A percentile compares a stretch with the other conserved stretches of the same genome.
Evolutionary conservation across 176 grass and related monocot species (phyloP).

Genomic region (Carex parvula): DNA sequence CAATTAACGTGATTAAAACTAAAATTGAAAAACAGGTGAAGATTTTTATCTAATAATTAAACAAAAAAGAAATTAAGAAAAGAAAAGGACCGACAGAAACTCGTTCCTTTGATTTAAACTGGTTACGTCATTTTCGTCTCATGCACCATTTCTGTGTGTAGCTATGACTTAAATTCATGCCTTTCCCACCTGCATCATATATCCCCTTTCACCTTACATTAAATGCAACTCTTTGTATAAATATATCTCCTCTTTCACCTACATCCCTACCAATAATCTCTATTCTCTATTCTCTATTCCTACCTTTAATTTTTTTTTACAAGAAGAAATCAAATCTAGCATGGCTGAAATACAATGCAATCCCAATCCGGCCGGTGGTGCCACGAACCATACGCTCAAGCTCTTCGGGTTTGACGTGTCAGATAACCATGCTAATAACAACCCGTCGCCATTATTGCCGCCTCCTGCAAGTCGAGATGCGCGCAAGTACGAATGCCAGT

Average conservation of each 20-base stretch:
- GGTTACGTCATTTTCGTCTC: conserved; percentile 13
- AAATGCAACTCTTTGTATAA: conserved; percentile 7
- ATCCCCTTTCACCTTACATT: background rate
- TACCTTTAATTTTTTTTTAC: background rate
- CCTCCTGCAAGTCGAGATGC: background rate
- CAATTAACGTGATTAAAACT: background rate
- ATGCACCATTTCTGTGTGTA: conserved; percentile 11
- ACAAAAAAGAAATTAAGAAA: background rate
- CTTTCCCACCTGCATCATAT: conserved; percentile 18
- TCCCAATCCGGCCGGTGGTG: conserved; percentile 17
- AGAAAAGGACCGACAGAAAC: background rate
- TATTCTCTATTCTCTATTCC: background rate
- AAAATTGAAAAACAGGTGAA: background rate
- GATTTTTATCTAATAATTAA: background rate
- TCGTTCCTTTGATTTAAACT: conserved; percentile 4
- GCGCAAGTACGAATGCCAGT: conserved; percentile 56
- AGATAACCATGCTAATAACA: background rate
- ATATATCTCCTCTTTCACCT: background rate
- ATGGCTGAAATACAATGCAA: conserved; percentile 48
- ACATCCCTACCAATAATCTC: conserved; percentile 5
- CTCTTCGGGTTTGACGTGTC: conserved; percentile 41
- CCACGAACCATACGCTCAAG: conserved; percentile 7
- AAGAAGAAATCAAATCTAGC: background rate
- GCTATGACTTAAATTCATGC: conserved; percentile 27
- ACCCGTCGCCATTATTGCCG: background rate